Evolutionary conservation across 1,284 basidiomycete genomes (phyloP).

Genomic region (Filobasidium uniguttulatum): DNA sequence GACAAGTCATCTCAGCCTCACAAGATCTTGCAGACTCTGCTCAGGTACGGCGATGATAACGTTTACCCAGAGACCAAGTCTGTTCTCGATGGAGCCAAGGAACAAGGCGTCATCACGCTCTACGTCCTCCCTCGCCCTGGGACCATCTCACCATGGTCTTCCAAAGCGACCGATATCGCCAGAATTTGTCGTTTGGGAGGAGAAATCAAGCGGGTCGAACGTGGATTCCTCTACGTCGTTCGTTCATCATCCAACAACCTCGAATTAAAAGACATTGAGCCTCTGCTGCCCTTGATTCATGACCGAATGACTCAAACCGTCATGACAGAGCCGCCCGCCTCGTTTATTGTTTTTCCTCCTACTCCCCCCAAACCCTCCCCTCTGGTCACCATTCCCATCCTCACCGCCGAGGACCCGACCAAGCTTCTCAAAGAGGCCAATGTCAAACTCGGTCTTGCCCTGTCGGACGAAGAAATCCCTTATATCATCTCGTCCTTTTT

Average conservation of each 20-base stretch:
- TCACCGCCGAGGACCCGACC: conserved; percentile 42
- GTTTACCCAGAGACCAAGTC: conserved; percentile 26
- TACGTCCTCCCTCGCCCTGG: conserved; percentile 68
- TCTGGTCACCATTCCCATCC: conserved; percentile 52
- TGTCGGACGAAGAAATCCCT: conserved; percentile 78
- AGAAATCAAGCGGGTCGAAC: conserved; percentile 66
- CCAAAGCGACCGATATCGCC: conserved; percentile 95
- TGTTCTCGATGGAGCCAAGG: conserved; percentile 34
- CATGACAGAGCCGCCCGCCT: conserved; percentile 47
- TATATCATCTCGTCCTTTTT: conserved; percentile 87
- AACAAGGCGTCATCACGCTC: conserved; percentile 40
- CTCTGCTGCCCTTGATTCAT: conserved; percentile 58
- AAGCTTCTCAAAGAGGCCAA: conserved; percentile 62
- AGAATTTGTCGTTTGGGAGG: conserved; percentile 62
- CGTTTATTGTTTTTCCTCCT: conserved; percentile 56
- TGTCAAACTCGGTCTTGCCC: conserved; percentile 71
- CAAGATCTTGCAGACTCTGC: conserved; percentile 54
- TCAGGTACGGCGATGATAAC: conserved; percentile 72
- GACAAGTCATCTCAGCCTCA: conserved; percentile 42
- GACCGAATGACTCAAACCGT: conserved; percentile 92
- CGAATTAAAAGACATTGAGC: conserved; percentile 28
- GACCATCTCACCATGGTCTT: conserved; percentile 87
- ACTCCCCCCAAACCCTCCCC: conserved; percentile 46
- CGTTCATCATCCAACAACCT: conserved; percentile 37
- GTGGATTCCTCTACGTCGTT: conserved; percentile 64